Evolutionary conservation across 1,284 basidiomycete species (phyloP).

Genomic region (Leccinum pallidistipes): DNA sequence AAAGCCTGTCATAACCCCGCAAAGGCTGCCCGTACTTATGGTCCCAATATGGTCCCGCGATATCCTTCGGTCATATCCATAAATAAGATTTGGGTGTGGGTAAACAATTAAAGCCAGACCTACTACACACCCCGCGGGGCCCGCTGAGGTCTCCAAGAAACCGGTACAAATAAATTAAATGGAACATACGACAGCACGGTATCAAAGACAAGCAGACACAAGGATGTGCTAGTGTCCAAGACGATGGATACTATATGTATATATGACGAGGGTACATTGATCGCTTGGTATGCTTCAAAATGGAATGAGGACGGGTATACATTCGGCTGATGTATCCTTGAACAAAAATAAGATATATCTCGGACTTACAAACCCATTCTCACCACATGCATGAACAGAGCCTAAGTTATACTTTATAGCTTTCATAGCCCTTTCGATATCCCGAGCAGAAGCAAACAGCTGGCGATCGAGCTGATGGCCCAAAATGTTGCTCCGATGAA

Average conservation of each 20-base stretch:
- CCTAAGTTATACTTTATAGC: constrained; percentile 3
- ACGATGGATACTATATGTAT: not conserved
- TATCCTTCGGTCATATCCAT: not conserved
- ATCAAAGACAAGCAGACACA: not conserved
- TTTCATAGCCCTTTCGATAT: constrained; percentile 6
- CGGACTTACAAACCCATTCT: not conserved
- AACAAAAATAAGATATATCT: not conserved
- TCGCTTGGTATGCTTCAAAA: not conserved
- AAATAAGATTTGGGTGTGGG: not conserved
- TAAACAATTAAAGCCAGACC: not conserved
- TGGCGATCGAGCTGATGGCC: constrained; percentile 39
- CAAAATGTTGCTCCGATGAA: constrained; percentile 45
- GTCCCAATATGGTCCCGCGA: not conserved
- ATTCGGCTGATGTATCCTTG: not conserved
- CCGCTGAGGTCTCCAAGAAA: not conserved
- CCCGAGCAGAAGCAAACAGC: constrained; percentile 23
- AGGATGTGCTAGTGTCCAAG: not conserved
- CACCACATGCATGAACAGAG: not conserved
- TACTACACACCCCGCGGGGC: not conserved
- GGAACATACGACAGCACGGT: constrained; percentile 1
- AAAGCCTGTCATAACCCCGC: not conserved
- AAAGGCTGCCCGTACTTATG: not conserved
- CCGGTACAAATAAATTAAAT: constrained; percentile 1
- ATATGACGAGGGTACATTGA: not conserved
- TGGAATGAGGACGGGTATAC: not conserved